phyloP scores from a whole-genome alignment of 2,329 filamentous ascomycete genomes.

The Epichloe scottii region DNA sequence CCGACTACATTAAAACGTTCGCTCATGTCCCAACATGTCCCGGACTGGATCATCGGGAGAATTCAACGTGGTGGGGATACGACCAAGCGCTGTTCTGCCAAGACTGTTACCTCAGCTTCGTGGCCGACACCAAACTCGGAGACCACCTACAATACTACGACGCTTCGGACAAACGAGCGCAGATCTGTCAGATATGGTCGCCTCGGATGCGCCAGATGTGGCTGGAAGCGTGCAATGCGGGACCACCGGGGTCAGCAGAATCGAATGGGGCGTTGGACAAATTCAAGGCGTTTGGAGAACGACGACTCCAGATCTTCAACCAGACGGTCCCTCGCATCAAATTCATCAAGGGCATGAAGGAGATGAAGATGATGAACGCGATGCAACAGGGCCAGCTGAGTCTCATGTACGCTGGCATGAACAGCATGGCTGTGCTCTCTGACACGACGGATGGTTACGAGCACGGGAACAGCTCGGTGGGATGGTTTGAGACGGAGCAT shows the following conservation, averaged over 20 bases:
- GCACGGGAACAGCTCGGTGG: constrained; percentile 22
- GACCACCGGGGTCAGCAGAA: constrained; percentile 13
- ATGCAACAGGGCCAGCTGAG: constrained; percentile 21
- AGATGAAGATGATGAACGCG: constrained; percentile 19
- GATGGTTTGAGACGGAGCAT: constrained; percentile 23
- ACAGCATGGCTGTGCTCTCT: constrained; percentile 14
- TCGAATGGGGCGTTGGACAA: constrained; percentile 13
- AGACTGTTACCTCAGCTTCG: constrained; percentile 21
- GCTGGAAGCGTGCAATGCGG: constrained; percentile 15
- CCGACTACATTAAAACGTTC: constrained; percentile 17
- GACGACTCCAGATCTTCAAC: constrained; percentile 17
- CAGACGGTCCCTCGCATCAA: constrained; percentile 18
- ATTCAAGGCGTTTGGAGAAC: constrained; percentile 16
- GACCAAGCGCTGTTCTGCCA: constrained; percentile 20
- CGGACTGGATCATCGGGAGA: constrained; percentile 13
- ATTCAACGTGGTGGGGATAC: constrained; percentile 24
- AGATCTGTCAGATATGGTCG: constrained; percentile 26
- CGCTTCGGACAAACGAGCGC: constrained; percentile 11
- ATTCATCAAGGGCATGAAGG: constrained; percentile 16
- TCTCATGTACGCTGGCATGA: constrained; percentile 21
- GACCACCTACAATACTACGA: constrained; percentile 14
- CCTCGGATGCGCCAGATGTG: constrained; percentile 26
- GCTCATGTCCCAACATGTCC: constrained; percentile 17
- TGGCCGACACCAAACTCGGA: constrained; percentile 16
- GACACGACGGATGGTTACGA: constrained; percentile 17